Percentiles rank a stretch among this genome's conserved stretches.
Conservation (phyloP, 2,329 filamentous ascomycete genomes). For the Colletotrichum acutatum region DNA sequence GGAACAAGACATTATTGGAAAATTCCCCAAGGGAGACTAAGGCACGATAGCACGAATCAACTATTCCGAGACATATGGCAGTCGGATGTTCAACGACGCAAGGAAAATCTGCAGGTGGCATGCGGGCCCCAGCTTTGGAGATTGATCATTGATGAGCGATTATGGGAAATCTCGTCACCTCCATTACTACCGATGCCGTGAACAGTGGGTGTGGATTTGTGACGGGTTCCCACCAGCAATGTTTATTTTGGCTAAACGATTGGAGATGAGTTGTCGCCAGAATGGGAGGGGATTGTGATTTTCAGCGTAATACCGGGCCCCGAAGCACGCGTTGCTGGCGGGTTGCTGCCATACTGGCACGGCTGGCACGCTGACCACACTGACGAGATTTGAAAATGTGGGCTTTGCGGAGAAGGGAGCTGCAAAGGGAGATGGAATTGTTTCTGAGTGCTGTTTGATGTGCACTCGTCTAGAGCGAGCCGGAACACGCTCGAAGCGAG, state of each 20-base stretch:
- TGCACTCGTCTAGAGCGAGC: conserved; percentile 26
- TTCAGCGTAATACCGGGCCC: background rate
- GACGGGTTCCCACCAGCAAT: background rate
- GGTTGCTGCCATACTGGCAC: background rate
- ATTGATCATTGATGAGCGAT: conserved; percentile 1
- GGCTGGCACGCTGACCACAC: background rate
- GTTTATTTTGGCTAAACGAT: conserved; percentile 6
- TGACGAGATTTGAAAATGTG: conserved; percentile 20
- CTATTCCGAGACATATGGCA: background rate
- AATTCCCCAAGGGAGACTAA: background rate
- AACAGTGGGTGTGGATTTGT: background rate
- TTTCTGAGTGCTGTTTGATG: conserved; percentile 34
- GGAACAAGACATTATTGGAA: background rate
- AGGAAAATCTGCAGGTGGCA: background rate
- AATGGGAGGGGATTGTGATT: background rate
- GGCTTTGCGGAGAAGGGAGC: background rate
- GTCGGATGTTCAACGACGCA: background rate
- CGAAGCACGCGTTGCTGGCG: background rate
- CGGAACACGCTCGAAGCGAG: conserved; percentile 10
- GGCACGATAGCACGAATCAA: background rate
- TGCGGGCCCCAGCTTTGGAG: conserved; percentile 1
- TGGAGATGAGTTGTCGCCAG: background rate
- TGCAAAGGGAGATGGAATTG: conserved; percentile 3
- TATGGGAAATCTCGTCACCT: background rate
- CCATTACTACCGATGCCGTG: background rate